A percentile compares a stretch with the other conserved stretches of the same genome.
These are phyloP conservation scores for Globisporangium middletonii DNA, from an alignment of 352 stramenopile species.

Conservation along the genomic window DNA sequence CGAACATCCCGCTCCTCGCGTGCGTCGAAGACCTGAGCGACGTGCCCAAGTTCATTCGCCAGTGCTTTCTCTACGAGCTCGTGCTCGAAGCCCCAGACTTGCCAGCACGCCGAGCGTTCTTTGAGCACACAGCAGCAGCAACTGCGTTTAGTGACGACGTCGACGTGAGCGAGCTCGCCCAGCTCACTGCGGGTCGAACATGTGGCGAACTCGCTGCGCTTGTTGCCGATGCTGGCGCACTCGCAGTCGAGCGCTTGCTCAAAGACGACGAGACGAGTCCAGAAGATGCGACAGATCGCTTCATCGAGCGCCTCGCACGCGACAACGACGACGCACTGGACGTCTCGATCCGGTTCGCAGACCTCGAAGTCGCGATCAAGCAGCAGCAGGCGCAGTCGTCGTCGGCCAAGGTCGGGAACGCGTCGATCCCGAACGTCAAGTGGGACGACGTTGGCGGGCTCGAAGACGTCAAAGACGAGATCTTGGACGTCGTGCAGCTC, in stretches of 20 bases:
- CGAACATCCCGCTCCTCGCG: conserved; percentile 66
- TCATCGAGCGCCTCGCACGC: conserved; percentile 12
- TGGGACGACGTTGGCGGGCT: conserved; percentile 98
- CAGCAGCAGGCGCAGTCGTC: conserved; percentile 64
- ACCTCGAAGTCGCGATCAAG: conserved; percentile 55
- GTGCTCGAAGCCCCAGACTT: conserved; percentile 58
- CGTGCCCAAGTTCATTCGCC: conserved; percentile 74
- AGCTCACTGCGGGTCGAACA: conserved; percentile 65
- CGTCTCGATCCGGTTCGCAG: conserved; percentile 30
- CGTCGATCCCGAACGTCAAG: conserved; percentile 92
- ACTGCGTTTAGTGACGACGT: conserved; percentile 39
- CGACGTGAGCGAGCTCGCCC: conserved; percentile 48
- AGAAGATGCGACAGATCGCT: not conserved
- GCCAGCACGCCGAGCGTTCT: conserved; percentile 40
- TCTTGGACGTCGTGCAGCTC: conserved; percentile 86
- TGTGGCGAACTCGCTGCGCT: conserved; percentile 68
- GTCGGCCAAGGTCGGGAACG: conserved; percentile 52
- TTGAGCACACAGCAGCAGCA: conserved; percentile 35
- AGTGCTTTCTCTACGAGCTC: conserved; percentile 80
- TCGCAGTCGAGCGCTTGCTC: conserved; percentile 44
- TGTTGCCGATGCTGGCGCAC: conserved; percentile 47
- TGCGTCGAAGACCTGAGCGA: conserved; percentile 74
- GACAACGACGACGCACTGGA: conserved; percentile 13
- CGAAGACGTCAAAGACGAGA: conserved; percentile 97
- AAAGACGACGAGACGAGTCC: conserved; percentile 6